Conservation (phyloP, 306 rosid genomes). For the Dryas drummondii region DNA sequence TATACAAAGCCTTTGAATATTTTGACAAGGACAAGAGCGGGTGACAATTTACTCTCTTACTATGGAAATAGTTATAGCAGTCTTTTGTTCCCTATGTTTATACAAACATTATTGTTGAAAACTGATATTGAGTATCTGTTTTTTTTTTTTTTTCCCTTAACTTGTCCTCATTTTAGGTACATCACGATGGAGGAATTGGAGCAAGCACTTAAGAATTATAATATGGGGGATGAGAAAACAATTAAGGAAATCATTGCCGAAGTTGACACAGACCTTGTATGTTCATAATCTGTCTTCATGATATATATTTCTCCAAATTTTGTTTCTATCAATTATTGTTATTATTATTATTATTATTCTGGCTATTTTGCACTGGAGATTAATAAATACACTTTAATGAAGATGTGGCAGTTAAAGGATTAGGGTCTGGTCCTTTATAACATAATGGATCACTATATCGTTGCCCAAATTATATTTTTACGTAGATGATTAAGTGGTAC, state of each 20-base stretch:
- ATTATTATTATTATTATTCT: too few species aligned
- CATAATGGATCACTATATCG: not conserved
- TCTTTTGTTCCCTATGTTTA: not conserved
- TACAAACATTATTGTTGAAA: not conserved
- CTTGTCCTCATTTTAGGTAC: constrained; percentile 47
- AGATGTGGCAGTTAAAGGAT: not conserved
- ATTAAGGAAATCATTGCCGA: constrained; percentile 94
- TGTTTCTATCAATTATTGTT: too few species aligned
- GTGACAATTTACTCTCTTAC: constrained; percentile 33
- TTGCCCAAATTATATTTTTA: too few species aligned
- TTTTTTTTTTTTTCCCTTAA: constrained; percentile 8
- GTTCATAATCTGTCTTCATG: constrained; percentile 14
- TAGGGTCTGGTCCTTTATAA: not conserved
- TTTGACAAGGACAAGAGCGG: constrained; percentile 94
- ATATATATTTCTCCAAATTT: not conserved
- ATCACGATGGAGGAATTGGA: constrained; percentile 89
- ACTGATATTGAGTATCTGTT: not conserved
- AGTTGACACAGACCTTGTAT: constrained; percentile 85
- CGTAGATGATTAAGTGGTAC: too few species aligned
- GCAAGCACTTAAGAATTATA: constrained; percentile 81
- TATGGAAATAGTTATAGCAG: not conserved
- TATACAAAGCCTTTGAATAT: constrained; percentile 86
- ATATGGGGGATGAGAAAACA: constrained; percentile 89
- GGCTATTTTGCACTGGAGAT: not conserved
- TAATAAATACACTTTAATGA: not conserved